Base-by-base conservation (phyloP, 495 filamentous ascomycete species). In the Penicillium simplicissimum region DNA sequence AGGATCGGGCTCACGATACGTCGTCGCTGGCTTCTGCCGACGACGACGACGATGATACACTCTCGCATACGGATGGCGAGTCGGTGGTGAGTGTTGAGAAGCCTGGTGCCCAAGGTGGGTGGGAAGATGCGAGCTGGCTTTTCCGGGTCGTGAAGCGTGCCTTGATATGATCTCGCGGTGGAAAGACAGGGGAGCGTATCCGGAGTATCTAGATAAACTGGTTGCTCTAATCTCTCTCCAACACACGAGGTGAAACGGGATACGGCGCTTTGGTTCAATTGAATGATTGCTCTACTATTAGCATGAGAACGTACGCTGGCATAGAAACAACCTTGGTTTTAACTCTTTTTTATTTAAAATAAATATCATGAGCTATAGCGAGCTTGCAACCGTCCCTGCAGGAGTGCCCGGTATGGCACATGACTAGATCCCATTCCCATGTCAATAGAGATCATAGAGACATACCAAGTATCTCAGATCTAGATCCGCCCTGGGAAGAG, bases 41-140 rank as follows among this genome's bases (percentile, higher is more conserved):
- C 10, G 65, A 64, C 59, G 73, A 63, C 55, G 61, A 63, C 6
- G 51, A 11, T 11, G 75, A 73, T 58, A 71, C 64, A 28, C 71
- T 67, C 35, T 67, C 53, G 57, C 67, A 61, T 60, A 71, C 48
- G 28, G 60, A 73, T 56, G 67, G 56, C 21, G 69, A 72, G 21
- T 69, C 70, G 23, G 66, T 64, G 35, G 52, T 66, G 25, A 60
- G 57, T 42, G 60, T 63, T 38, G 82, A 79, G 64, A 81, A 74
- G 40, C 75, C 80, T 38, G 78, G 68, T 37, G 70, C 77, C n/a
- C 73, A 81, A 56, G 77, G 87, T 14, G 87, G 84, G 9, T 96
- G 90, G 92, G 83, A 88, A 60, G 93, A 96, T 78, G 92, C 90
- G 37, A 84, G 88, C 28, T 97, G 91, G 93, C 74, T 97, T 60